These are phyloP conservation scores for Globisporangium camurandrum DNA, from an alignment of 352 stramenopile species.

Conservation along the genomic window DNA sequence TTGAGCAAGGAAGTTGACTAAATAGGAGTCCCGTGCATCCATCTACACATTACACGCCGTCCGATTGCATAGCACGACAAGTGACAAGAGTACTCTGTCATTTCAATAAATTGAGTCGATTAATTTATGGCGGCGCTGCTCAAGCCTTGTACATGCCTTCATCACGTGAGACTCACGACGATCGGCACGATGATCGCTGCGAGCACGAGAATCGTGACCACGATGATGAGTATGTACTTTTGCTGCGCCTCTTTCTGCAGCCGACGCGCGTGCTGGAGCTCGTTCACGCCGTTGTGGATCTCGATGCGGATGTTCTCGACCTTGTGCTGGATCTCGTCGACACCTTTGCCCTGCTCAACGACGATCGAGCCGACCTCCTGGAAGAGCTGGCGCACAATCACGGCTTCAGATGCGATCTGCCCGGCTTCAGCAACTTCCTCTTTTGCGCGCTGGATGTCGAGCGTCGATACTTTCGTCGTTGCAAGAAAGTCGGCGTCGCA, in stretches of 20 bases:
- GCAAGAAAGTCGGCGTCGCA: constrained; percentile 67
- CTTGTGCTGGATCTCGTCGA: constrained; percentile 67
- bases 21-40: too few species aligned
- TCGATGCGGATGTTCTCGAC: constrained; percentile 64
- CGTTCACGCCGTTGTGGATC: constrained; percentile 66
- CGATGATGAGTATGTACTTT: constrained; percentile 31
- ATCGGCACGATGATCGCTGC: constrained; percentile 45
- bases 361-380: constrained; percentile 57
- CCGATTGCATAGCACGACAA: too few species aligned
- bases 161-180: constrained; percentile 26
- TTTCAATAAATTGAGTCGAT: too few species aligned
- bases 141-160: not conserved
- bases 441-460: constrained; percentile 70
- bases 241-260: constrained; percentile 54
- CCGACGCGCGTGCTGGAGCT: constrained; percentile 50
- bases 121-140: too few species aligned
- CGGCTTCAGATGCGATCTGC: constrained; percentile 52
- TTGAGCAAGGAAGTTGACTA: too few species aligned
- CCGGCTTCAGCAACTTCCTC: constrained; percentile 63
- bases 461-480: constrained; percentile 39
- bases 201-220: constrained; percentile 8
- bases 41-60: too few species aligned
- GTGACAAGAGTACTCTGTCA: too few species aligned
- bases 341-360: constrained; percentile 52
- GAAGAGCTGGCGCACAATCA: constrained; percentile 64